Evolutionary conservation across 148 eudicot species (phyloP), one percentile per base, ranked within the genome.

Genomic region (Heliosperma pusillum): DNA sequence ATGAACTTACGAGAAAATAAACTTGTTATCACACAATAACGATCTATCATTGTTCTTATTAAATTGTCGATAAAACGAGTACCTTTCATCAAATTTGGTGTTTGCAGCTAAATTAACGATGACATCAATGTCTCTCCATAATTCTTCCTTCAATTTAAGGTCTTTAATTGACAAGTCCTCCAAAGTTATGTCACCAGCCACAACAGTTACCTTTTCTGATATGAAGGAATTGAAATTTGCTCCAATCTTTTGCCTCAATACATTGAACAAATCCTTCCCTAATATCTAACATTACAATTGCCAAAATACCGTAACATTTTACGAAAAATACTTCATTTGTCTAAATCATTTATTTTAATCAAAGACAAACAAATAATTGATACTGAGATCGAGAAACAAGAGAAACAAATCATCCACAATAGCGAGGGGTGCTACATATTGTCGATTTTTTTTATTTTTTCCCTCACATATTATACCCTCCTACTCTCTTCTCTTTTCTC

Each of bases 71-170:
- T 44, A 10, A 7, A 45, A 59, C 4, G 44, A 79, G 57, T 81
- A 88, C 94, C 94, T 83, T 58, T 88, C 94, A 69, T 86, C 89
- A 69, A 89, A 91, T 60, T 89, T 89, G 75, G 90, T 88, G 11
- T 85, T 87, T 59, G 97, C 97, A 57, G 97, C 92, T 55, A 87
- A 66, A 66, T 87, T 85, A 70, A 92, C 82, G 33, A 92, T 85
- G 17, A 88, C 80, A 75, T 92, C 86, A 16, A 92, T 67, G 3
- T 85, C 77, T 27, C 30, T 79, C 63, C 45, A 75, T 75, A 92
- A 53, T 33, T 83, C 86, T 13, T 86, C 73, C 72, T 74, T 79
- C 55, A 87, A 67, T 7, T 82, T 47, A 5, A 63, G 16, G 25
- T 90, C 83, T 62, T 80, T 76, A 62, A 93, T 90, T 8, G 87